Evolutionary conservation across 805 yeast species (phyloP).

Genomic region (Sugiyamaella smithiae): DNA sequence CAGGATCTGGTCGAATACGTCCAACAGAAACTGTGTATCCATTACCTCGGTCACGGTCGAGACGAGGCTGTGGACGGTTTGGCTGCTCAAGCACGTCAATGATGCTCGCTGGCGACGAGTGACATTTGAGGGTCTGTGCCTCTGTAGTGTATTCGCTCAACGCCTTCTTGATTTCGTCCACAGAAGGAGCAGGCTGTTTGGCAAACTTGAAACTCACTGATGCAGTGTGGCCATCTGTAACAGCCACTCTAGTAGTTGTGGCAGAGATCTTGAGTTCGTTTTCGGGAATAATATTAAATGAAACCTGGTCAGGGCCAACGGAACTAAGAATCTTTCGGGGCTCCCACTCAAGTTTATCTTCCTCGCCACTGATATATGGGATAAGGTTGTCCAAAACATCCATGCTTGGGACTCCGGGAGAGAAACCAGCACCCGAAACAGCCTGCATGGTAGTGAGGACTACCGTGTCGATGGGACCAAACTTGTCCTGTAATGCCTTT

Average conservation of each 20-base stretch:
- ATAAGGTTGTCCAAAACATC: constrained; percentile 92
- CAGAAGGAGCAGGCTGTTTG: constrained; percentile 77
- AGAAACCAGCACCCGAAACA: constrained; percentile 96
- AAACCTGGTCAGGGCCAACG: constrained; percentile 44
- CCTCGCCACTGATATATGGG: constrained; percentile 95
- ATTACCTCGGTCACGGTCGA: constrained; percentile 91
- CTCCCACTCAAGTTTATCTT: constrained; percentile 98
- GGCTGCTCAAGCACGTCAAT: constrained; percentile 87
- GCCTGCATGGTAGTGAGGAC: constrained; percentile 95
- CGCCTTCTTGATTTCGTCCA: constrained; percentile 71
- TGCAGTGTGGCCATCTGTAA: constrained; percentile 96
- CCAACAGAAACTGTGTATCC: constrained; percentile 97
- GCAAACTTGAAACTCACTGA: constrained; percentile 85
- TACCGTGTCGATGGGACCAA: constrained; percentile 85
- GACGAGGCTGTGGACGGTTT: constrained; percentile 96
- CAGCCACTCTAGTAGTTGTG: constrained; percentile 95
- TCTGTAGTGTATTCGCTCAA: constrained; percentile 77
- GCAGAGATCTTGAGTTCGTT: constrained; percentile 86
- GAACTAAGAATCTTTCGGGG: constrained; percentile 83
- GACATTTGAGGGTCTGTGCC: constrained; percentile 74
- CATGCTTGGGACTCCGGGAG: constrained; percentile 96
- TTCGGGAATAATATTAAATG: constrained; percentile 56
- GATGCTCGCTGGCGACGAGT: constrained; percentile 89
- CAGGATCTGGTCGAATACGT: constrained; percentile 88
- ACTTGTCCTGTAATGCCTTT: constrained; percentile 84